A percentile compares a stretch with the other conserved stretches of the same genome.
Evolutionary conservation across 495 filamentous ascomycete genomes (phyloP).

Genomic region (Chaetomium cochliodes): DNA sequence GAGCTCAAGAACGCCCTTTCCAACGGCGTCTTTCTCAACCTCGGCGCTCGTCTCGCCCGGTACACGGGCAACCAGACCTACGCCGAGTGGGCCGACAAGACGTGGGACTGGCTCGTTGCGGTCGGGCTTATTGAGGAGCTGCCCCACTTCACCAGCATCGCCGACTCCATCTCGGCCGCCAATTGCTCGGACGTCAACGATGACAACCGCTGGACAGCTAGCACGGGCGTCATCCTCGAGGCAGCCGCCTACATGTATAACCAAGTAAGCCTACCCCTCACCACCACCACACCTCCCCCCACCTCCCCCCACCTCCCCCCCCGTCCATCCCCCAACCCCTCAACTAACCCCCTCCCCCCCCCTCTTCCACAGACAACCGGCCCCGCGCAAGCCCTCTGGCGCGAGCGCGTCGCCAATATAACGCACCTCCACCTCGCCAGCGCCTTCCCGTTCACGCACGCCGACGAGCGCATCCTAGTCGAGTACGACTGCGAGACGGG

Average conservation of each 20-base stretch:
- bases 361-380: background rate
- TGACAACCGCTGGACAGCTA: background rate
- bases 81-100: conserved; percentile 66
- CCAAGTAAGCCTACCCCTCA: background rate
- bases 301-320: background rate
- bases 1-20: conserved; percentile 74
- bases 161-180: background rate
- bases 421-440: background rate
- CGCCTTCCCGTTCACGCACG: background rate
- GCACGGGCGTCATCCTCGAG: background rate
- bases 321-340: background rate
- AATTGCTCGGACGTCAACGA: background rate
- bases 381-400: background rate
- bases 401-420: background rate
- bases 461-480: background rate
- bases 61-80: conserved; percentile 78
- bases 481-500: background rate
- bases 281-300: background rate
- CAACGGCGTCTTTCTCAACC: conserved; percentile 78
- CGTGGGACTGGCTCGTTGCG: conserved; percentile 62
- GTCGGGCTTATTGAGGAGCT: background rate
- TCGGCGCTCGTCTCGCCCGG: conserved; percentile 67
- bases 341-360: background rate
- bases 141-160: no score
- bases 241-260: background rate